These are phyloP conservation scores for Angomonas desouzai DNA, from an alignment of 208 protist species.

Conservation along the genomic window DNA sequence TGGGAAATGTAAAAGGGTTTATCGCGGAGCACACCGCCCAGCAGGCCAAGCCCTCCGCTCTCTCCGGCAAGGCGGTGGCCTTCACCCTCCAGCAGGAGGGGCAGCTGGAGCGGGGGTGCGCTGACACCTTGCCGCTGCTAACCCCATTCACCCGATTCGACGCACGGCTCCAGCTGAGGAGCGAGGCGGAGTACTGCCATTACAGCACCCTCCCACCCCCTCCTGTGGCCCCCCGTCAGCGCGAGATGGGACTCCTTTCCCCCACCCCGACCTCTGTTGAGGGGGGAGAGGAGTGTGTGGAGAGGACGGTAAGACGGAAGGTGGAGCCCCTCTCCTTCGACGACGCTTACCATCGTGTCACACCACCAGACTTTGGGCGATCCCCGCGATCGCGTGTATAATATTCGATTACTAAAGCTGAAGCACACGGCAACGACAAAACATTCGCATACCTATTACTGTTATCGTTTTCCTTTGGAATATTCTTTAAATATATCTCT, in stretches of 20 bases:
- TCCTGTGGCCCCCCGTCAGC: too few relatives aligned
- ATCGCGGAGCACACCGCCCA: conserved; percentile 14
- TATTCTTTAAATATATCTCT: conserved; percentile 6
- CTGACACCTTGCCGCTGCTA: too few relatives aligned
- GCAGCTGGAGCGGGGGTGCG: too few relatives aligned
- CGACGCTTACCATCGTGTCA: not conserved
- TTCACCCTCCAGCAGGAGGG: not conserved
- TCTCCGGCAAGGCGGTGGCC: not conserved
- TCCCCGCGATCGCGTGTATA: not conserved
- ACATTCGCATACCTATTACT: not conserved
- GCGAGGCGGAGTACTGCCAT: too few relatives aligned
- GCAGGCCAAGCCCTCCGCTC: not conserved
- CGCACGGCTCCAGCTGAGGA: too few relatives aligned
- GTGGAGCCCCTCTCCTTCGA: not conserved
- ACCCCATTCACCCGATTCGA: too few relatives aligned
- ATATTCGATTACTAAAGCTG: conserved; percentile 4
- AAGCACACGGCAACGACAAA: not conserved
- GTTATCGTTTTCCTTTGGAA: not conserved
- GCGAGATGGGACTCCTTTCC: too few relatives aligned
- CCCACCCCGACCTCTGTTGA: too few relatives aligned
- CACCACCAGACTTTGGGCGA: not conserved
- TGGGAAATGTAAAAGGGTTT: conserved; percentile 34
- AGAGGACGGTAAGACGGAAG: not conserved
- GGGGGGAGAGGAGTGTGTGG: not conserved
- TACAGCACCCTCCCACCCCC: too few relatives aligned